Conservation (phyloP, 2,329 filamentous ascomycete species). For the Onygena corvina region DNA sequence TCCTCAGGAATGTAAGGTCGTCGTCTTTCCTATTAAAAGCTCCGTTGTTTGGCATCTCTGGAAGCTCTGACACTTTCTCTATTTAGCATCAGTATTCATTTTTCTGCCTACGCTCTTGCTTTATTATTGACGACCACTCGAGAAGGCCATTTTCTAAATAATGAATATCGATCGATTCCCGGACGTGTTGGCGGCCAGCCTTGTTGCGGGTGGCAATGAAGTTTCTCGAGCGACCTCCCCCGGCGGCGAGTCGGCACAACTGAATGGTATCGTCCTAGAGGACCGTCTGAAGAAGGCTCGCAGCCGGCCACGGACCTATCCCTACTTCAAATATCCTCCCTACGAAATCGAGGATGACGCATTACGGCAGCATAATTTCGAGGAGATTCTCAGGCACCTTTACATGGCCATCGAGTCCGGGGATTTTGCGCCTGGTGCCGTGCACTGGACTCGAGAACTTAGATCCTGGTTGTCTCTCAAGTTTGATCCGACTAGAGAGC, state of each 20-base stretch:
- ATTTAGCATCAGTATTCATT: no score
- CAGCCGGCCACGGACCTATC: conserved; percentile 69
- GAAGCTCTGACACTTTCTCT: no score
- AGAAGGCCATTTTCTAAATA: no score
- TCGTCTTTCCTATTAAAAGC: no score
- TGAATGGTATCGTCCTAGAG: conserved; percentile 39
- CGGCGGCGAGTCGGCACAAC: conserved; percentile 41
- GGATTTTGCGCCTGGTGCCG: conserved; percentile 83
- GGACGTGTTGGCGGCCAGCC: conserved; percentile 9
- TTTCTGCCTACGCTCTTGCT: no score
- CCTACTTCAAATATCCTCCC: conserved; percentile 81
- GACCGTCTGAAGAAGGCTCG: conserved; percentile 53
- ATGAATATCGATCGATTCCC: conserved; percentile 11
- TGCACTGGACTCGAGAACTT: conserved; percentile 96
- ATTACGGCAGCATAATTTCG: conserved; percentile 64
- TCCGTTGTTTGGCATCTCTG: no score
- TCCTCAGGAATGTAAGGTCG: no score
- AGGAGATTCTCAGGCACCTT: conserved; percentile 82
- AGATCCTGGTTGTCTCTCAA: conserved; percentile 92
- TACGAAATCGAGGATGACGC: conserved; percentile 73
- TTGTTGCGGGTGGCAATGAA: conserved; percentile 29
- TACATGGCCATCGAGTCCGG: conserved; percentile 85
- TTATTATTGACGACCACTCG: no score
- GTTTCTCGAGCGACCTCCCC: conserved; percentile 80
- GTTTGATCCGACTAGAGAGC: conserved; percentile 82